Evolutionary conservation across 2,329 filamentous ascomycete species (phyloP).

Genomic region (Myrmaecium sp.): DNA sequence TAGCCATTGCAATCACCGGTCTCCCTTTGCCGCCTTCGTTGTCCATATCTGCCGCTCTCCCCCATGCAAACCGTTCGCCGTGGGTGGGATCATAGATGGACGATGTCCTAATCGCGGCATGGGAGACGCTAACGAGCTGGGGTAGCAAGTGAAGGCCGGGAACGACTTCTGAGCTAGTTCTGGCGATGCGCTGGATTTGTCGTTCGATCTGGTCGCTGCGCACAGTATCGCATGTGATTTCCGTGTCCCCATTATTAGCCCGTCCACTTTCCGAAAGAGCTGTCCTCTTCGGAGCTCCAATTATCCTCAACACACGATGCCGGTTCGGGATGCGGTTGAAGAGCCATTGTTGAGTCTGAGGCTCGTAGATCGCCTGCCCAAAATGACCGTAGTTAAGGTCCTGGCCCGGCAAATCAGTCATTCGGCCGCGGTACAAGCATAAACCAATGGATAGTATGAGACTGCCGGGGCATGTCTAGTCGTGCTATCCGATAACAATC

Average conservation of each 20-base stretch:
- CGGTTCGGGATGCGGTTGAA: slow-evolving; percentile 24
- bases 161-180: slow-evolving; percentile 10
- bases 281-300: slow-evolving; percentile 11
- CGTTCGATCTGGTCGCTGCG: too few relatives aligned
- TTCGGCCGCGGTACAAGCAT: slow-evolving; percentile 25
- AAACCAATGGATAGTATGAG: neutral
- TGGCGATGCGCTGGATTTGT: too few relatives aligned
- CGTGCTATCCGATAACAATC: too few relatives aligned
- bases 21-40: slow-evolving; percentile 11
- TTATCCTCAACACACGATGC: slow-evolving; percentile 9
- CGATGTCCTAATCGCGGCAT: slow-evolving; percentile 14
- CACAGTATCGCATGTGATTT: too few relatives aligned
- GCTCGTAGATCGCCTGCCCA: slow-evolving; percentile 32
- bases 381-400: slow-evolving; percentile 38
- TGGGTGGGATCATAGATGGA: slow-evolving; percentile 21
- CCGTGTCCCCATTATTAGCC: too few relatives aligned
- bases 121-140: slow-evolving; percentile 12
- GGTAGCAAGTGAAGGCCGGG: slow-evolving; percentile 10
- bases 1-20: slow-evolving; percentile 15
- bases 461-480: neutral
- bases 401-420: slow-evolving; percentile 36
- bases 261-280: too few relatives aligned
- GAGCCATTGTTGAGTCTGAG: slow-evolving; percentile 30
- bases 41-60: slow-evolving; percentile 33
- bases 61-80: slow-evolving; percentile 36